Conservation (phyloP, 176 grass and related monocot genomes). For the Zoysia japonica region DNA sequence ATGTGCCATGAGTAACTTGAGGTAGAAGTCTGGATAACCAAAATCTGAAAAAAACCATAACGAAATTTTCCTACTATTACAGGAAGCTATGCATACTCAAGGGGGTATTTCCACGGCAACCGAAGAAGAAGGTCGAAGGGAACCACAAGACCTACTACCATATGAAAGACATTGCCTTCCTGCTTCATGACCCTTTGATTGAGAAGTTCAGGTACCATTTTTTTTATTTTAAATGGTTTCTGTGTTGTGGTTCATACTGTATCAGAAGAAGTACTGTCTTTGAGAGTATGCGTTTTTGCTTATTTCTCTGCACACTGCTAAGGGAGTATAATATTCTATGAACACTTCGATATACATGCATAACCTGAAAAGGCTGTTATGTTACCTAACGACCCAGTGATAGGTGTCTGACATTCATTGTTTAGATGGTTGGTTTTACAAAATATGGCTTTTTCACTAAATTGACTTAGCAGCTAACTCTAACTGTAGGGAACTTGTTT, state of each 20-base stretch:
- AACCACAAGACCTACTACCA: slow-evolving; percentile 98
- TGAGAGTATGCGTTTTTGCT: background rate
- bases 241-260: background rate
- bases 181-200: slow-evolving; percentile 76
- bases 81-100: slow-evolving; percentile 99
- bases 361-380: background rate
- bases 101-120: slow-evolving; percentile 78
- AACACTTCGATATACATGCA: slow-evolving; percentile 1
- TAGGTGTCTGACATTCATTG: background rate
- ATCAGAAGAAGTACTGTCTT: background rate
- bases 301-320: background rate
- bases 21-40: background rate
- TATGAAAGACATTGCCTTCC: slow-evolving; percentile 85
- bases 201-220: slow-evolving; percentile 71
- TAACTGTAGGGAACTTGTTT: too few species aligned
- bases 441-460: background rate
- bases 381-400: background rate
- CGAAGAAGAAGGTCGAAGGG: slow-evolving; percentile 93
- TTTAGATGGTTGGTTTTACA: background rate
- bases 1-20: background rate
- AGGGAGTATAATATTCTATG: background rate
- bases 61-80: slow-evolving; percentile 18
- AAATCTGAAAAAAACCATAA: background rate
- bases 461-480: background rate
- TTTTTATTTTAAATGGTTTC: background rate